Conservation (phyloP, 768 basidiomycete species). For the Podaxis sp. region DNA sequence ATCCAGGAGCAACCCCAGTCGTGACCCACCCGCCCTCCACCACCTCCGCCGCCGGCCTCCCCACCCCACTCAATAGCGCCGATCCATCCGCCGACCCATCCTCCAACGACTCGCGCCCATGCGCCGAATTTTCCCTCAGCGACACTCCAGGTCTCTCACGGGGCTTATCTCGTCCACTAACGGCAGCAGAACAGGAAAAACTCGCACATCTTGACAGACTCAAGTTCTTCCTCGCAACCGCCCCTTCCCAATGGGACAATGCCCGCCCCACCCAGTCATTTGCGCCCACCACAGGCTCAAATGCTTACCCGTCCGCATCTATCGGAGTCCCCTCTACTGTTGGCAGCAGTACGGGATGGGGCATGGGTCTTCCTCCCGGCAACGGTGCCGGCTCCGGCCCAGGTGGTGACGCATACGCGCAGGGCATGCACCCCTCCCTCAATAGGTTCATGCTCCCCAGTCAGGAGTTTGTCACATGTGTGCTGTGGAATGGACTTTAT, state of each 20-base stretch:
- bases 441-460: slow-evolving; percentile 87
- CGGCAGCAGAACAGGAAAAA: slow-evolving; percentile 61
- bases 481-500: slow-evolving; percentile 88
- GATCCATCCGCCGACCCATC: neutral
- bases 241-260: slow-evolving; percentile 70
- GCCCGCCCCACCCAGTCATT: slow-evolving; percentile 25
- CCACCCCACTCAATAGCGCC: slow-evolving; percentile 15
- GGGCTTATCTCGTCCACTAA: slow-evolving; percentile 58
- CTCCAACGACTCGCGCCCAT: slow-evolving; percentile 9
- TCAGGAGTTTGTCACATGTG: slow-evolving; percentile 86
- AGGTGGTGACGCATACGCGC: slow-evolving; percentile 27
- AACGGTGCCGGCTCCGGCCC: slow-evolving; percentile 19
- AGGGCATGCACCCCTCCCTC: slow-evolving; percentile 67
- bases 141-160: slow-evolving; percentile 31
- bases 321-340: neutral
- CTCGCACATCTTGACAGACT: slow-evolving; percentile 77
- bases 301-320: slow-evolving; percentile 15
- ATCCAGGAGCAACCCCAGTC: slow-evolving; percentile 16
- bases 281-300: slow-evolving; percentile 13
- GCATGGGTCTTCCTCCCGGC: slow-evolving; percentile 16
- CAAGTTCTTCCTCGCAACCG: slow-evolving; percentile 88
- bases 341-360: slow-evolving; percentile 11
- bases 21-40: slow-evolving; percentile 16
- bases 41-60: slow-evolving; percentile 15
- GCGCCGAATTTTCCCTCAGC: slow-evolving; percentile 14